A percentile compares a stretch with the other conserved stretches of the same genome.
phyloP scores from a whole-genome alignment of 1,139 yeast species.

The Pichia inconspicua region DNA sequence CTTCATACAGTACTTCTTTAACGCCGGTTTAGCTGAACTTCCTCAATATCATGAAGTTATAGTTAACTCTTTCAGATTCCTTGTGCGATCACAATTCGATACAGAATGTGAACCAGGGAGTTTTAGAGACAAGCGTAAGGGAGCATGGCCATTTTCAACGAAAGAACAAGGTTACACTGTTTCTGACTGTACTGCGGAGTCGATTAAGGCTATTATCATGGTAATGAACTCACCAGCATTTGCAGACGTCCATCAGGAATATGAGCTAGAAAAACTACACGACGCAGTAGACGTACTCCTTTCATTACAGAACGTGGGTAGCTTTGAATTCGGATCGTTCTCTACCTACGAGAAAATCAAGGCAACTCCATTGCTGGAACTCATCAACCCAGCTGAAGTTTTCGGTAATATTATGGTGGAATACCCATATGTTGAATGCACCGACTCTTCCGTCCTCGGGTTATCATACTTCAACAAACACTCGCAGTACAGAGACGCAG shows the following conservation, averaged over 20 bases:
- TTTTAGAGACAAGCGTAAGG: conserved; percentile 74
- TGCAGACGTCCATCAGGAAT: conserved; percentile 41
- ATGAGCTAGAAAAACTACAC: conserved; percentile 46
- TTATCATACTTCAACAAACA: conserved; percentile 66
- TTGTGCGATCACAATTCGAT: conserved; percentile 78
- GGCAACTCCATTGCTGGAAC: conserved; percentile 70
- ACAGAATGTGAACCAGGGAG: conserved; percentile 72
- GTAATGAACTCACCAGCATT: conserved; percentile 59
- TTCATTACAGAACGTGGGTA: conserved; percentile 66
- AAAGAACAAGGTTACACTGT: conserved; percentile 95
- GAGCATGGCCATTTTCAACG: conserved; percentile 98
- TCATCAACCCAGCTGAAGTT: conserved; percentile 91
- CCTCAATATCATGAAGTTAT: conserved; percentile 62
- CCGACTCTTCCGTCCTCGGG: conserved; percentile 90
- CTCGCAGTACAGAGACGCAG: conserved; percentile 56
- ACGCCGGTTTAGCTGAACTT: conserved; percentile 69
- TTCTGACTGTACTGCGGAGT: conserved; percentile 95
- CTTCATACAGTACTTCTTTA: conserved; percentile 72
- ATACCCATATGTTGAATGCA: conserved; percentile 96
- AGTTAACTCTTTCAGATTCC: conserved; percentile 56
- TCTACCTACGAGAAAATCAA: conserved; percentile 85
- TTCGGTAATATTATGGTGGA: conserved; percentile 98
- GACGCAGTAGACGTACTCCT: conserved; percentile 69
- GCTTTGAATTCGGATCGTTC: conserved; percentile 83
- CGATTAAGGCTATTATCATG: conserved; percentile 89